Evolutionary conservation across 2,329 filamentous ascomycete species (phyloP).

Genomic region (Clarireedia hainanense): DNA sequence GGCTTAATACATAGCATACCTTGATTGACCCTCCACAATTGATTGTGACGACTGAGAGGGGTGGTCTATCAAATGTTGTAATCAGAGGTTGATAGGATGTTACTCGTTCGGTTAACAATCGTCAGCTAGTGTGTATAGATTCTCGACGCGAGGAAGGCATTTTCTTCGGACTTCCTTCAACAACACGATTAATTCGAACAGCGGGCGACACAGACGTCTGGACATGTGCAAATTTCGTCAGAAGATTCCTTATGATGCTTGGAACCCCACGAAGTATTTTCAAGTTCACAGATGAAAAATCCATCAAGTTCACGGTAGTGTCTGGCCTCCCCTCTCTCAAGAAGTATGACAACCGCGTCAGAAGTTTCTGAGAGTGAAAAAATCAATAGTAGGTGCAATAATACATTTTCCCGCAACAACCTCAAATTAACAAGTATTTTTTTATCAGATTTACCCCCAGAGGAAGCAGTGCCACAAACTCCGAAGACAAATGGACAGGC

Average conservation of each 20-base stretch:
- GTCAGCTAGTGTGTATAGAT: conserved; percentile 9
- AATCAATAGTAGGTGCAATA: conserved; percentile 20
- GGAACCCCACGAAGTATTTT: conserved; percentile 46
- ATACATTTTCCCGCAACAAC: neutral
- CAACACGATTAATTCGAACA: conserved; percentile 2
- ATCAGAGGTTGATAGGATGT: conserved; percentile 7
- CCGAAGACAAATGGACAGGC: conserved; percentile 27
- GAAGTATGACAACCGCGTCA: conserved; percentile 31
- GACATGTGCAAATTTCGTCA: conserved; percentile 47
- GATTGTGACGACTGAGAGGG: neutral
- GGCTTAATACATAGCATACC: neutral
- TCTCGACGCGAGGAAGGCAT: conserved; percentile 7
- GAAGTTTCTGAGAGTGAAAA: conserved; percentile 27
- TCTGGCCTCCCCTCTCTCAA: conserved; percentile 21
- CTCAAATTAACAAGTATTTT: conserved; percentile 11
- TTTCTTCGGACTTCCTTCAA: conserved; percentile 8
- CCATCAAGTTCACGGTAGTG: conserved; percentile 45
- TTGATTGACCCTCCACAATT: conserved; percentile 5
- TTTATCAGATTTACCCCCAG: conserved; percentile 18
- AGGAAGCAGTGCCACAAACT: conserved; percentile 16
- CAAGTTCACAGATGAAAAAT: conserved; percentile 48
- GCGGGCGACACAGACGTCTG: conserved; percentile 37
- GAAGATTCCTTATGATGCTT: conserved; percentile 39
- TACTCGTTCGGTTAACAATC: conserved; percentile 15
- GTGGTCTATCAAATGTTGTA: neutral